Percentiles rank a stretch among this genome's conserved stretches.
Conservation (phyloP, 345 rosid species). For the Camelina laxa region DNA sequence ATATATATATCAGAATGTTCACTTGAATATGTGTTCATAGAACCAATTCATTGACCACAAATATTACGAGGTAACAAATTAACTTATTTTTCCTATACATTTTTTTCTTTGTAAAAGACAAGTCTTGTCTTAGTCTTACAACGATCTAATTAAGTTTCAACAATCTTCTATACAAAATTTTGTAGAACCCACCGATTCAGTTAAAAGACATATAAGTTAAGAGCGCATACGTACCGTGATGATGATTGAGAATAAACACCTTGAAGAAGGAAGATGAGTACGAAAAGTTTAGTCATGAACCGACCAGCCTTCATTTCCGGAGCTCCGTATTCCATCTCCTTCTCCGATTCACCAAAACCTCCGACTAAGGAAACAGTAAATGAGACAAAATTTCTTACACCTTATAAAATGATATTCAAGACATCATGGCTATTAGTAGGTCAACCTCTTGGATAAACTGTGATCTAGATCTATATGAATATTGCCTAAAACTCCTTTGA, state of each 20-base stretch:
- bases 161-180: background rate
- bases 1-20: background rate
- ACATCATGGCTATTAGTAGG: background rate
- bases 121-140: background rate
- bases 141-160: background rate
- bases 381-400: background rate
- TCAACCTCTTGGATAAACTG: conserved; percentile 2
- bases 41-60: conserved; percentile 3
- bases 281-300: conserved; percentile 20
- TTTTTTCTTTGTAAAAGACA: background rate
- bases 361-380: background rate
- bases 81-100: background rate
- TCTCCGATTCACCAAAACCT: background rate
- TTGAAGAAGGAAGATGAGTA: conserved; percentile 35
- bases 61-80: background rate
- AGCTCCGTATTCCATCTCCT: conserved; percentile 12
- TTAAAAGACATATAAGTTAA: background rate
- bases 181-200: background rate
- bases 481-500: background rate
- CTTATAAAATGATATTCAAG: background rate
- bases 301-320: conserved; percentile 4
- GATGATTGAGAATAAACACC: conserved; percentile 25
- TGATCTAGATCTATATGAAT: background rate
- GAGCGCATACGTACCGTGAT: conserved; percentile 10
- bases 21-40: background rate